Conservation (phyloP, 768 basidiomycete genomes). For the Clavaria fumosa region DNA sequence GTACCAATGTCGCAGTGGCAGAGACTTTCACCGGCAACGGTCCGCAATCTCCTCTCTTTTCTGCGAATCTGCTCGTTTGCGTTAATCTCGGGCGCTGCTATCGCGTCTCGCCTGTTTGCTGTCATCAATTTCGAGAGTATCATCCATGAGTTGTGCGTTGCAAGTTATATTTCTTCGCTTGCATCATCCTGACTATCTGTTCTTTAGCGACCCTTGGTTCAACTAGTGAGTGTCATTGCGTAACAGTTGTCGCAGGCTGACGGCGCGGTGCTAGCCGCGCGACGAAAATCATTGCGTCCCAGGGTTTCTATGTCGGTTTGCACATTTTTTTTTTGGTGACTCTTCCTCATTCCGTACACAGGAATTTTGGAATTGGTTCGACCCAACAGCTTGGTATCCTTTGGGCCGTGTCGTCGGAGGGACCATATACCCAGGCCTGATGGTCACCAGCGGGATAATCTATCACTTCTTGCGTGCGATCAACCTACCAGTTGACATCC, state of each 20-base stretch:
- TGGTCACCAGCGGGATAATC: slow-evolving; percentile 97
- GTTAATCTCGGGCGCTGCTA: slow-evolving; percentile 86
- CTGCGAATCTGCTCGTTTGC: slow-evolving; percentile 81
- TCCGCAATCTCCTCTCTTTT: slow-evolving; percentile 79
- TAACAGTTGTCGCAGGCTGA: slow-evolving; percentile 8
- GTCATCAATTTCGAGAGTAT: slow-evolving; percentile 98
- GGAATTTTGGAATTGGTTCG: slow-evolving; percentile 99
- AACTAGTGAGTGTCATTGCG: slow-evolving; percentile 62
- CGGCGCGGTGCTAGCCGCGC: slow-evolving; percentile 51
- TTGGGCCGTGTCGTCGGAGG: slow-evolving; percentile 96
- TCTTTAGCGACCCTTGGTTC: slow-evolving; percentile 91
- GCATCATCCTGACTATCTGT: slow-evolving; percentile 8
- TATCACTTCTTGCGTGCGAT: slow-evolving; percentile 80
- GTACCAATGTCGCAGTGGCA: too few relatives aligned
- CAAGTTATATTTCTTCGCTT: slow-evolving; percentile 4
- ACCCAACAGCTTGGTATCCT: slow-evolving; percentile 99
- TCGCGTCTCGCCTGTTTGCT: slow-evolving; percentile 91
- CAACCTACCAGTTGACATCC: slow-evolving; percentile 92
- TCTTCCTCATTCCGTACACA: slow-evolving; percentile 17
- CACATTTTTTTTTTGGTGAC: background rate
- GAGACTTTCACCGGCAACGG: slow-evolving; percentile 54
- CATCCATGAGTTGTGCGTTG: slow-evolving; percentile 92
- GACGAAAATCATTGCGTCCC: slow-evolving; percentile 73
- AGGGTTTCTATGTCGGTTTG: slow-evolving; percentile 84
- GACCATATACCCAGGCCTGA: slow-evolving; percentile 94